Percentiles rank a stretch among this genome's conserved stretches.
phyloP scores from a whole-genome alignment of 148 eudicot genomes.

The Persicaria maculosa region DNA sequence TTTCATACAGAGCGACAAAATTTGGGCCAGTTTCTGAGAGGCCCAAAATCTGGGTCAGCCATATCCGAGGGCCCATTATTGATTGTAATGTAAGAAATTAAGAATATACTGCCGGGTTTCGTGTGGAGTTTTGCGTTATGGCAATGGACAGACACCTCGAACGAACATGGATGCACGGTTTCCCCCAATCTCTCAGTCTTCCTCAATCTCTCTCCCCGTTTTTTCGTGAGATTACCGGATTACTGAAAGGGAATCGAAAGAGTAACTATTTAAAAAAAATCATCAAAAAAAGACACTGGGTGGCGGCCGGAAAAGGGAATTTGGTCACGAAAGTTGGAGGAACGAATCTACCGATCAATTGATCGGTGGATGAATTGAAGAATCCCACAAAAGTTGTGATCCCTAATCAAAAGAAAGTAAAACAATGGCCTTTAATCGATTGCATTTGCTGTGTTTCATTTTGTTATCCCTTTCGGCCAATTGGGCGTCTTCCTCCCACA shows the following conservation, averaged over 20 bases:
- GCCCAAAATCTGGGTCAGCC: too few species aligned
- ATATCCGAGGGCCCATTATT: too few species aligned
- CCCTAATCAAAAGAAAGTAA: neutral
- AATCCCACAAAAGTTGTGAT: neutral
- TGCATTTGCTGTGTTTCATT: constrained; percentile 1
- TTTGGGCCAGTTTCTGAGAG: too few species aligned
- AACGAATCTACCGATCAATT: constrained; percentile 8
- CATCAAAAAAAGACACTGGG: neutral
- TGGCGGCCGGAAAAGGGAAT: neutral
- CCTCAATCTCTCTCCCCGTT: neutral
- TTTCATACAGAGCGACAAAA: too few species aligned
- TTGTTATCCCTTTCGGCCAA: neutral
- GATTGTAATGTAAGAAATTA: too few species aligned
- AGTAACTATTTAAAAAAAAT: neutral
- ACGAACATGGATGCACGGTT: too few species aligned
- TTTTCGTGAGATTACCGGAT: neutral
- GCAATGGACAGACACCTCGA: too few species aligned
- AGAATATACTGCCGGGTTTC: too few species aligned
- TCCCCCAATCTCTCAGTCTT: too few species aligned
- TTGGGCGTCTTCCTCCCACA: neutral
- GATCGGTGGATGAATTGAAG: constrained; percentile 10
- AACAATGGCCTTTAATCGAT: constrained; percentile 2
- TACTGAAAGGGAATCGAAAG: neutral
- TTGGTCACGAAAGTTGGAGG: neutral
- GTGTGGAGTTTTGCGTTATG: too few species aligned